These are phyloP conservation scores for Anthracocystis setariae DNA, from an alignment of 1,284 basidiomycete species.

Conservation along the genomic window DNA sequence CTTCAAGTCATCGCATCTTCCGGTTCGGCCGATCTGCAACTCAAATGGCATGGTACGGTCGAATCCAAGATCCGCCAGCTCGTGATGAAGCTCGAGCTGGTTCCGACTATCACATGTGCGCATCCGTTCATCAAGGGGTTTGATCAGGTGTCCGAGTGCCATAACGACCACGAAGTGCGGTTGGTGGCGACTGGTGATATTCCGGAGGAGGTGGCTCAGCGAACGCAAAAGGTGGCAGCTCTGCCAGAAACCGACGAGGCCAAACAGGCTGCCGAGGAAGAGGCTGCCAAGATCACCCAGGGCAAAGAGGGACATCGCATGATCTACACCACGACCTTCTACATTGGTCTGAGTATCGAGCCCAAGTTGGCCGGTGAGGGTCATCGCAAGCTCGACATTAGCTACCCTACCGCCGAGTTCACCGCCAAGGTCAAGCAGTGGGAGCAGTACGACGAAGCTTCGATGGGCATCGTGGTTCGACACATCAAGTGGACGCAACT, in stretches of 20 bases:
- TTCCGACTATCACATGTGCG: slow-evolving; percentile 87
- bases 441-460: slow-evolving; percentile 91
- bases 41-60: slow-evolving; percentile 98
- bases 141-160: slow-evolving; percentile 84
- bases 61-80: slow-evolving; percentile 94
- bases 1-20: slow-evolving; percentile 93
- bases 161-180: slow-evolving; percentile 76
- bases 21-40: slow-evolving; percentile 83
- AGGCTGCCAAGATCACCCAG: slow-evolving; percentile 51
- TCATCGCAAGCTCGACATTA: slow-evolving; percentile 86
- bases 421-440: slow-evolving; percentile 93
- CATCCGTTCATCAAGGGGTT: slow-evolving; percentile 97
- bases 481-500: slow-evolving; percentile 90
- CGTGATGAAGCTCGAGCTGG: slow-evolving; percentile 96
- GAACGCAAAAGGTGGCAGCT: slow-evolving; percentile 55
- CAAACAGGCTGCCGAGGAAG: slow-evolving; percentile 51
- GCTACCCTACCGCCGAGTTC: slow-evolving; percentile 95
- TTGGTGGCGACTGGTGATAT: slow-evolving; percentile 61
- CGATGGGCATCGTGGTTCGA: slow-evolving; percentile 93
- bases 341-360: slow-evolving; percentile 92
- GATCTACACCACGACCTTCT: slow-evolving; percentile 93
- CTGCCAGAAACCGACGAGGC: slow-evolving; percentile 54
- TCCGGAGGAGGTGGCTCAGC: slow-evolving; percentile 60
- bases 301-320: slow-evolving; percentile 73
- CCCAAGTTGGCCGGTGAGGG: slow-evolving; percentile 75